phyloP scores from a whole-genome alignment of 208 protist genomes.

The Polymyxa betae region DNA sequence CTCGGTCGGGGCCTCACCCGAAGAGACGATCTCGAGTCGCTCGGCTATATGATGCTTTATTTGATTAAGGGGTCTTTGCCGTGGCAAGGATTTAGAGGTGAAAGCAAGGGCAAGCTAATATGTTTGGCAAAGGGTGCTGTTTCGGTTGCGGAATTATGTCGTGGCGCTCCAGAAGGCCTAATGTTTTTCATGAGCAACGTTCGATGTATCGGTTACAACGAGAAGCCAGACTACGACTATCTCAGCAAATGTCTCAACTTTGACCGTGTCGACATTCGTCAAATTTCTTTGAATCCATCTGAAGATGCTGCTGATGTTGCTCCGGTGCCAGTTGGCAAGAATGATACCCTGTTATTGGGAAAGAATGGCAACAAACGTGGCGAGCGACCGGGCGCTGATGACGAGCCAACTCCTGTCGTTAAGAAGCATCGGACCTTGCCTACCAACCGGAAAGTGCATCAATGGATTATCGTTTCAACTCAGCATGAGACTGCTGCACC shows the following conservation, averaged over 20 bases:
- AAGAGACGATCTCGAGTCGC: conserved; percentile 82
- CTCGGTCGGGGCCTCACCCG: conserved; percentile 46
- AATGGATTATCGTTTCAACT: conserved; percentile 47
- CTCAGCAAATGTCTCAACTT: conserved; percentile 51
- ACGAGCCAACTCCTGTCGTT: background rate
- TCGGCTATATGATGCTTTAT: conserved; percentile 98
- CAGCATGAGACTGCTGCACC: background rate
- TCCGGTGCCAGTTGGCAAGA: background rate
- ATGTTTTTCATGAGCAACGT: conserved; percentile 25
- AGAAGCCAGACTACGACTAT: conserved; percentile 61
- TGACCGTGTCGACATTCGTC: background rate
- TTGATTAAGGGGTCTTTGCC: conserved; percentile 95
- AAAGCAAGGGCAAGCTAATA: conserved; percentile 98
- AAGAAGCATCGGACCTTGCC: background rate
- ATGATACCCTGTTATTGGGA: background rate
- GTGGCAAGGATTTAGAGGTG: conserved; percentile 95
- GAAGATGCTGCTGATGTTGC: background rate
- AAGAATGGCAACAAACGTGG: conserved; percentile 28
- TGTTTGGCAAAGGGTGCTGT: conserved; percentile 92
- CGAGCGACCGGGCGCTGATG: background rate
- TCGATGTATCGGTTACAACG: conserved; percentile 12
- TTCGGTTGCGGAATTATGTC: conserved; percentile 88
- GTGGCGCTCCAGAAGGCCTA: conserved; percentile 43
- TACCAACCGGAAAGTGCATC: background rate
- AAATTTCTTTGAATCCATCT: background rate